Percentiles rank a stretch among this genome's conserved stretches.
phyloP scores from a whole-genome alignment of 2,329 filamentous ascomycete genomes.

The Colletotrichum chrysophilum region DNA sequence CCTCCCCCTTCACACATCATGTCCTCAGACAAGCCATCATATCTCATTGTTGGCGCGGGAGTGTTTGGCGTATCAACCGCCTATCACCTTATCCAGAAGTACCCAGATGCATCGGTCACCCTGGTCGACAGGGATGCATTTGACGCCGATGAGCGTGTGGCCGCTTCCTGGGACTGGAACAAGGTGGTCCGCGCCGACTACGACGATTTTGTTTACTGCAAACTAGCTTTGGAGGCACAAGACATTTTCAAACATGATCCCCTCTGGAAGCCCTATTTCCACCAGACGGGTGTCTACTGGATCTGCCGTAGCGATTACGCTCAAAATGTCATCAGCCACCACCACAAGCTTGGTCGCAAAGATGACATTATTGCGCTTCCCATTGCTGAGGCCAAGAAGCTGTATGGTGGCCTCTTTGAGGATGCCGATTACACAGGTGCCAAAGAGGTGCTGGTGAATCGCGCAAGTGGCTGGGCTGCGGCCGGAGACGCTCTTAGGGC shows the following conservation, averaged over 20 bases:
- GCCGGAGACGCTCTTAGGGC: slow-evolving; percentile 62
- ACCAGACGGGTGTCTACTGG: slow-evolving; percentile 65
- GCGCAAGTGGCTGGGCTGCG: slow-evolving; percentile 67
- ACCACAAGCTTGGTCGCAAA: slow-evolving; percentile 47
- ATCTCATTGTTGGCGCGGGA: slow-evolving; percentile 68
- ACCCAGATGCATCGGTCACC: slow-evolving; percentile 55
- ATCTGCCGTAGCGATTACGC: slow-evolving; percentile 57
- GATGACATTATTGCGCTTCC: slow-evolving; percentile 48
- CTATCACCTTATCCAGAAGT: slow-evolving; percentile 61
- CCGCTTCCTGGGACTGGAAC: slow-evolving; percentile 76
- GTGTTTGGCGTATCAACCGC: slow-evolving; percentile 71
- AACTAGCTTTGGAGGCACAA: slow-evolving; percentile 69
- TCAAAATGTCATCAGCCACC: slow-evolving; percentile 57
- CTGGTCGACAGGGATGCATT: slow-evolving; percentile 62
- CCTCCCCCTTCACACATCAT: not conserved
- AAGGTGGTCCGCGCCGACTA: slow-evolving; percentile 76
- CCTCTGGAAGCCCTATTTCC: slow-evolving; percentile 61
- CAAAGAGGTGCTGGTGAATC: slow-evolving; percentile 66
- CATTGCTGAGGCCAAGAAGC: slow-evolving; percentile 47
- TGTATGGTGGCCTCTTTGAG: slow-evolving; percentile 64
- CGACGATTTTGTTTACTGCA: slow-evolving; percentile 66
- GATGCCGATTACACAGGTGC: slow-evolving; percentile 65
- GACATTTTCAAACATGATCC: slow-evolving; percentile 64
- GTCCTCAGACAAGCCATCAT: slow-evolving; percentile 33
- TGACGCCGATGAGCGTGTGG: slow-evolving; percentile 52